These are phyloP conservation scores for Gloeopeniophorella convolvens DNA, from an alignment of 768 basidiomycete species.

Conservation along the genomic window DNA sequence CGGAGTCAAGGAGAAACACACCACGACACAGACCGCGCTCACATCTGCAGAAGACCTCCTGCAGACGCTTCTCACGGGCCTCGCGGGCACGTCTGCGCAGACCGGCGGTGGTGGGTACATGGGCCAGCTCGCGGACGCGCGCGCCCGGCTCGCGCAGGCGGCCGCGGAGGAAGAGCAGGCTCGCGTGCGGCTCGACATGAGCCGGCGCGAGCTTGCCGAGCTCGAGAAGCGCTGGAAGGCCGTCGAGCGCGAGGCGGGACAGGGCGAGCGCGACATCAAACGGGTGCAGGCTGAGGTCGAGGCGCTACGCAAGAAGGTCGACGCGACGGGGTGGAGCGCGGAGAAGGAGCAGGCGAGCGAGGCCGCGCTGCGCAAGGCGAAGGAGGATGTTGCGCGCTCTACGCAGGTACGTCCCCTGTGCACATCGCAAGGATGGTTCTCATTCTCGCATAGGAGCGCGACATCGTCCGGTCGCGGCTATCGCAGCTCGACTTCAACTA, in stretches of 20 bases:
- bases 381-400: constrained; percentile 46
- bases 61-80: constrained; percentile 89
- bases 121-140: constrained; percentile 89
- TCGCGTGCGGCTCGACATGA: constrained; percentile 66
- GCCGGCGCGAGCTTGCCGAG: constrained; percentile 67
- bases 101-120: constrained; percentile 88
- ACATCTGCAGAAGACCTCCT: constrained; percentile 84
- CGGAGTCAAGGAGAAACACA: constrained; percentile 64
- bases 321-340: constrained; percentile 65
- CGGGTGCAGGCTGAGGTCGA: constrained; percentile 53
- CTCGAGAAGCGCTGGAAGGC: constrained; percentile 79
- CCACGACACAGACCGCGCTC: constrained; percentile 51
- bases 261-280: constrained; percentile 64
- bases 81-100: constrained; percentile 56
- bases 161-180: constrained; percentile 81
- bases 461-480: constrained; percentile 57
- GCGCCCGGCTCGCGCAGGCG: constrained; percentile 65
- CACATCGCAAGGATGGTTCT: neutral
- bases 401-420: constrained; percentile 46
- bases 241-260: constrained; percentile 77
- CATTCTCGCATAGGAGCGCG: constrained; percentile 48
- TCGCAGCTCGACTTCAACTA: constrained; percentile 81
- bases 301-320: constrained; percentile 44
- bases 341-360: constrained; percentile 63
- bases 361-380: constrained; percentile 43